phyloP scores from a whole-genome alignment of 108 stramenopile genomes.

The Discostella pseudostelligera region DNA sequence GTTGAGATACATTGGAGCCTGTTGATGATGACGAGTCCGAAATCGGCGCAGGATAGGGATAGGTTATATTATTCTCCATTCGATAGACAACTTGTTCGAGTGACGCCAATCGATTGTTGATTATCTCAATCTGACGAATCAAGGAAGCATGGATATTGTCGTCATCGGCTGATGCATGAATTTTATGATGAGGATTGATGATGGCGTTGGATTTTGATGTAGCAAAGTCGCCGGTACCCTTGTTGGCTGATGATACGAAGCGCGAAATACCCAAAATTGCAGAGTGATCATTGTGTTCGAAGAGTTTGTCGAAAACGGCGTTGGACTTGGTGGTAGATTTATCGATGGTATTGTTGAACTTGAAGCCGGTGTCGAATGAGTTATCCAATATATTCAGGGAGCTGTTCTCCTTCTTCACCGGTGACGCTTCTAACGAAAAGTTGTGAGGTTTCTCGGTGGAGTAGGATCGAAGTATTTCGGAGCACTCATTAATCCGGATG shows the following conservation, averaged over 20 bases:
- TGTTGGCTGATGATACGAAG: background rate
- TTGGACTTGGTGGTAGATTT: background rate
- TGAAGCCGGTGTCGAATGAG: background rate
- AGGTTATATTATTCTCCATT: background rate
- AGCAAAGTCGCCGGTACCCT: background rate
- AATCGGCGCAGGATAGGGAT: background rate
- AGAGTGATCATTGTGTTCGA: background rate
- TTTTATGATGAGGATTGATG: background rate
- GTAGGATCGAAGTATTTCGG: background rate
- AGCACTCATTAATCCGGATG: background rate
- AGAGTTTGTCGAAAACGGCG: background rate
- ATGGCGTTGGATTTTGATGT: background rate
- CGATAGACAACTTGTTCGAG: slow-evolving; percentile 5
- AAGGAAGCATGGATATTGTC: background rate
- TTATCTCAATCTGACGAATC: background rate
- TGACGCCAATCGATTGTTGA: background rate
- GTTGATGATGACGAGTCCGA: background rate
- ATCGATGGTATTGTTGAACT: background rate
- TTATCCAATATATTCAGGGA: background rate
- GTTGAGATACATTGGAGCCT: background rate
- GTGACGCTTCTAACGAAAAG: background rate
- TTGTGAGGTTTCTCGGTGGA: slow-evolving; percentile 1
- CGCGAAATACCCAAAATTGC: background rate
- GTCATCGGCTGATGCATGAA: background rate
- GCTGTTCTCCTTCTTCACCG: background rate